phyloP scores from a whole-genome alignment of 106 monocot species.

The Acorus calamus region DNA sequence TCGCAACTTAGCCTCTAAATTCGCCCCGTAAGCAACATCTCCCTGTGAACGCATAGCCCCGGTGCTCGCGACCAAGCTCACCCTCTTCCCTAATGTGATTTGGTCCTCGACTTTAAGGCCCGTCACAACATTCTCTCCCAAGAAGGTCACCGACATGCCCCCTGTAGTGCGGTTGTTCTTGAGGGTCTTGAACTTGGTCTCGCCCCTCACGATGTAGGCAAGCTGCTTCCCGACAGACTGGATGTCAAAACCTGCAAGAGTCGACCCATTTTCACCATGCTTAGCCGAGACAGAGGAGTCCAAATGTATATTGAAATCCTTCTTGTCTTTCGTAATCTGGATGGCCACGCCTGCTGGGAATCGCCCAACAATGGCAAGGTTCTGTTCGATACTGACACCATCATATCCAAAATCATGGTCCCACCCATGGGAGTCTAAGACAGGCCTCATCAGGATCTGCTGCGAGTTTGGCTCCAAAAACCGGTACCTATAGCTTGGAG shows the following conservation, averaged over 20 bases:
- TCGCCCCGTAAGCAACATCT: constrained; percentile 80
- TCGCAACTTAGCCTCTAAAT: constrained; percentile 64
- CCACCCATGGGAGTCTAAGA: constrained; percentile 84
- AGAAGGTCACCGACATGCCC: constrained; percentile 71
- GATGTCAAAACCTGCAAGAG: constrained; percentile 78
- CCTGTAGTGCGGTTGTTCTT: constrained; percentile 82
- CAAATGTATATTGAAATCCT: constrained; percentile 80
- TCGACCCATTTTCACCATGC: constrained; percentile 71
- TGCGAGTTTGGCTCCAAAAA: constrained; percentile 84
- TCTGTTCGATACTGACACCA: constrained; percentile 81
- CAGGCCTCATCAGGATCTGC: constrained; percentile 56
- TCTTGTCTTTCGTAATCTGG: constrained; percentile 93
- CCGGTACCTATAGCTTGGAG: constrained; percentile 67
- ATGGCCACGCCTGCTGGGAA: constrained; percentile 57
- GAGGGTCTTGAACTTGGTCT: constrained; percentile 77
- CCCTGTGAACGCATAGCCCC: constrained; percentile 81
- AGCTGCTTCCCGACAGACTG: constrained; percentile 78
- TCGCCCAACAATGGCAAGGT: constrained; percentile 40
- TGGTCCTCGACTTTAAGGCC: constrained; percentile 86
- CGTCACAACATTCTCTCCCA: constrained; percentile 74
- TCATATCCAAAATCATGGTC: constrained; percentile 97
- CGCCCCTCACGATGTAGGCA: constrained; percentile 63
- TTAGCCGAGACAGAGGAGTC: constrained; percentile 77
- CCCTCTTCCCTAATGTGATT: constrained; percentile 56
- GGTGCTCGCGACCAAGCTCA: constrained; percentile 50